Conservation (phyloP, 2,329 filamentous ascomycete genomes). For the Fusarium veterinarium region DNA sequence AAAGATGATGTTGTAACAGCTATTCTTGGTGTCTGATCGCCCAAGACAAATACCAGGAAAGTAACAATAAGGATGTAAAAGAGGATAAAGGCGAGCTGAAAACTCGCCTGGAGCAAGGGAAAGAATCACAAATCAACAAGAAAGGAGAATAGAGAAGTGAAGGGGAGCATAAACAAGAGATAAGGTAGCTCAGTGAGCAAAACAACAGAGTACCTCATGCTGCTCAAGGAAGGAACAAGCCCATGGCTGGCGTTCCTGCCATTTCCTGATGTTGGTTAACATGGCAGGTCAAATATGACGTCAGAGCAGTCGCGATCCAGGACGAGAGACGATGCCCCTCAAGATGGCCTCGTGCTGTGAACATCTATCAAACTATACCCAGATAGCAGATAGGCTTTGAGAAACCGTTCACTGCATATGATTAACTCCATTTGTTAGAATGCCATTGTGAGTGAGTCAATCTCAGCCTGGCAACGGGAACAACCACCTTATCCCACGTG, state of each 20-base stretch:
- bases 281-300: constrained; percentile 12
- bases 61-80: not conserved
- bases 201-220: not conserved
- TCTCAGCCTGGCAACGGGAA: not conserved
- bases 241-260: constrained; percentile 4
- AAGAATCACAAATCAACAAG: not conserved
- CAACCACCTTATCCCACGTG: not conserved
- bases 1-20: constrained; percentile 16
- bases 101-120: constrained; percentile 7
- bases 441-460: not conserved
- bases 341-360: not conserved
- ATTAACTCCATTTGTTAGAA: not conserved
- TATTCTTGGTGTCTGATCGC: constrained; percentile 27
- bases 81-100: constrained; percentile 8
- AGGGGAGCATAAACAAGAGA: not conserved
- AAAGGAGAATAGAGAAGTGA: not conserved
- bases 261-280: constrained; percentile 5
- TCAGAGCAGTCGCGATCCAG: constrained; percentile 4
- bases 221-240: constrained; percentile 2
- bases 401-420: no score
- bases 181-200: not conserved
- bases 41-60: constrained; percentile 14
- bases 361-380: not conserved
- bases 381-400: not conserved
- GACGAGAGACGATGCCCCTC: not conserved